Evolutionary conservation across 1,284 basidiomycete species (phyloP).

Genomic region (Hypsizygus ulmarius): DNA sequence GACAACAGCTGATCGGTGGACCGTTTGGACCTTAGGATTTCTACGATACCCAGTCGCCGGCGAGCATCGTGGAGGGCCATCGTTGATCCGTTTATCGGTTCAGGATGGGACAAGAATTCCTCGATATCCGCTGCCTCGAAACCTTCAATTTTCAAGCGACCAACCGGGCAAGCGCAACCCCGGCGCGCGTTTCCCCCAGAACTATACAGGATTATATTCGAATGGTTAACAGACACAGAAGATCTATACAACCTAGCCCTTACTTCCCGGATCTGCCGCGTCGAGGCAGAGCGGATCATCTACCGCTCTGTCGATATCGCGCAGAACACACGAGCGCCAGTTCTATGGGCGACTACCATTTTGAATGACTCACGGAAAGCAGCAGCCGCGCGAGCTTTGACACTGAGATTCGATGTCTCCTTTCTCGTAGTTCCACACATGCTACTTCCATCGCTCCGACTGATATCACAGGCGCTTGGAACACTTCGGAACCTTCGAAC

Average conservation of each 20-base stretch:
- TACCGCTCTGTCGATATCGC: constrained; percentile 19
- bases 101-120: too few relatives aligned
- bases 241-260: constrained; percentile 18
- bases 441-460: constrained; percentile 15
- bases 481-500: constrained; percentile 15
- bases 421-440: constrained; percentile 21
- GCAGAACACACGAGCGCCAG: constrained; percentile 13
- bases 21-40: neutral
- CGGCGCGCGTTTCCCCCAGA: constrained; percentile 15
- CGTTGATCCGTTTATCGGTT: too few relatives aligned
- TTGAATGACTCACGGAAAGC: constrained; percentile 15
- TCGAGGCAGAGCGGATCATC: constrained; percentile 20
- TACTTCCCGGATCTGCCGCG: constrained; percentile 17
- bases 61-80: too few relatives aligned
- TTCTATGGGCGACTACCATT: constrained; percentile 22
- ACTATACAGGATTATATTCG: constrained; percentile 18
- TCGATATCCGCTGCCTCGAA: too few relatives aligned
- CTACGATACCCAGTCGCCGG: too few relatives aligned
- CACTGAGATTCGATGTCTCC: constrained; percentile 19
- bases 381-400: constrained; percentile 14
- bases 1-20: neutral
- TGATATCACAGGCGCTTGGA: constrained; percentile 17
- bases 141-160: neutral
- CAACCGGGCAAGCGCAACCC: constrained; percentile 1
- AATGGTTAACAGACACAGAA: constrained; percentile 15